Evolutionary conservation across 306 rosid species (phyloP), one percentile per base, ranked within the genome.

Genomic region (Datisca glomerata): DNA sequence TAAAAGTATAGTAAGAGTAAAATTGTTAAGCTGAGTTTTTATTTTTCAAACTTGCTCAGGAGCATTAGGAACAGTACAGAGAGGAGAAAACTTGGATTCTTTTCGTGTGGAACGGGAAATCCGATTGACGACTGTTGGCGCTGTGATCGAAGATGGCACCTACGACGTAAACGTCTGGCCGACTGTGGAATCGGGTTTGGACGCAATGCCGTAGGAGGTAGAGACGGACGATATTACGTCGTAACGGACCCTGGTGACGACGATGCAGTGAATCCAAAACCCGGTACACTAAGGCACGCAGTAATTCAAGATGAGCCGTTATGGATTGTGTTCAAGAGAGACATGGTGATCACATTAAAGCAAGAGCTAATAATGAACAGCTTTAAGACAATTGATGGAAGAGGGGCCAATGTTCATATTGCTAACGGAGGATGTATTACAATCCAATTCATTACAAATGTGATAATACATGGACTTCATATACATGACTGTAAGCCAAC

Each of bases 81-180:
- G 20, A 64, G 96, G 31, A 75, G 98, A 67, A 78, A 66, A 4
- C 65, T 89, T 68, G 80, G 75, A 12, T 89, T 38, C 44, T 83
- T 89, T 73, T 63, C 97, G n/a, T 89, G 97, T 6, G 84, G 67
- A 27, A 77, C 79, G 2, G 98, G 98, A 8, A 89, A 89, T 19
- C 93, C 98, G 14, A 75, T 89, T 5, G 98, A 89, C 43, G 98
- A 89, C 50, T 89, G 98, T 50, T 89, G 98, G 98, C 87, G 96
- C 4, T 89, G 98, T 47, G 98, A 89, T 71, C 46, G 40, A 6
- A 66, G 59, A 0, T 89, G 98, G 98, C 61, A 78, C 44, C 47
- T 46, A 13, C 70, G 63, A 44, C 80, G 96, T 17, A 89, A 84
- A 59, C 65, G 47, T 20, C 51, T 89, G 1, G 93, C 98, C 6